Evolutionary conservation across 805 yeast species (phyloP), one percentile per base, ranked within the genome.

Genomic region (Cyberlindnera xishuangbannaensis): DNA sequence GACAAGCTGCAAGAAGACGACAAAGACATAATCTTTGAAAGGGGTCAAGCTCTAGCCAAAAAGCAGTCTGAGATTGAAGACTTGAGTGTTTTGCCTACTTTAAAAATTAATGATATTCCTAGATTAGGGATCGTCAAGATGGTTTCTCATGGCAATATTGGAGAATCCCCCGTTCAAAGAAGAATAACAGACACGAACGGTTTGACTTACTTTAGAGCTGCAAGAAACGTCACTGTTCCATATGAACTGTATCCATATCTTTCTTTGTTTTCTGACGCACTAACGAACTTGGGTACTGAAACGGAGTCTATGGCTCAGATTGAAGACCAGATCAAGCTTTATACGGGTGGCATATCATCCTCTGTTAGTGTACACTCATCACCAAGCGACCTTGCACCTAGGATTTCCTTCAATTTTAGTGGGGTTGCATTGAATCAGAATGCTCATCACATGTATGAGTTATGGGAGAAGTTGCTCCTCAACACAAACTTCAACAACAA

Each of bases 211-310:
- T 65, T 80, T 40, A 69, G 80, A 28, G 79, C 83, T n/a, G 58
- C 76, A 23, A 79, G 81, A 40, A 67, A 76, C 26, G 55, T 90
- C 18, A 41, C 60, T 4, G 51, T 90, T 6, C 90, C 95, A 10
- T 44, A 59, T 3, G 74, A 76, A 6, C 63, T 83, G 29, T 69
- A 79, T 34, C 77, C 80, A 23, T 87, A 73, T 44, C 55, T 92
- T 40, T 83, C 95, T 0, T 55, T 92, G 28, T 92, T 83, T 59
- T 65, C 81, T 8, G 82, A 79, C 18, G 81, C 95, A 29, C 62
- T 92, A 40, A 82, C 95, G 4, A 85, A 79, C 52, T 65, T 92
- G 42, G 98, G 98, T n/a, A 90, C 98, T 2, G 54, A 63, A 7
- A 50, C 58, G 7, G 77, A 80, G 38, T 54, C 80, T 1, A 84